phyloP scores from a whole-genome alignment of 192 early-diverging fungal genomes.

The Coemansia reversa region DNA sequence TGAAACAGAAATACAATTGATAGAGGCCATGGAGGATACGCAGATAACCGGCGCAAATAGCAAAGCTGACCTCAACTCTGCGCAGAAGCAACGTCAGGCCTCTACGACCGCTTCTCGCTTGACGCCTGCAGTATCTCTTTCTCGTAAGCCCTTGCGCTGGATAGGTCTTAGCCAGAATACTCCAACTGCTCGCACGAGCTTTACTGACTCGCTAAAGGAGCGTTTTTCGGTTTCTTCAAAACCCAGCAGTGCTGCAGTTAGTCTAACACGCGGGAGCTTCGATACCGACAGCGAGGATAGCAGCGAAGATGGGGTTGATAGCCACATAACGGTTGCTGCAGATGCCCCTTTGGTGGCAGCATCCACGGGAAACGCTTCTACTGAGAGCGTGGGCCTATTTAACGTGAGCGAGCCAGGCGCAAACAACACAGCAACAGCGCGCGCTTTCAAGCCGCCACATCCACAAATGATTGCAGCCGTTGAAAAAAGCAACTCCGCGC shows the following conservation, averaged over 20 bases:
- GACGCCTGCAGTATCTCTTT: slow-evolving; percentile 5
- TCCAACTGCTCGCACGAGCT: slow-evolving; percentile 12
- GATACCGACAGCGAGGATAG: slow-evolving; percentile 17
- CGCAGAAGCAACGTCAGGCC: slow-evolving; percentile 11
- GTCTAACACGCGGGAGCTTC: slow-evolving; percentile 1
- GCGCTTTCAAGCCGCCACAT: too few species aligned
- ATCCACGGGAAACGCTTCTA: background rate
- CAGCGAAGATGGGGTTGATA: background rate
- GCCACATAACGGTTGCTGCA: background rate
- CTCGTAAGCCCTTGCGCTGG: slow-evolving; percentile 26
- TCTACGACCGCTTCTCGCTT: background rate
- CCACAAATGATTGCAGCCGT: background rate
- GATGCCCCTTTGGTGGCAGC: background rate
- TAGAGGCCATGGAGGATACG: slow-evolving; percentile 53
- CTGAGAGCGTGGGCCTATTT: background rate
- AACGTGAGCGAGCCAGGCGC: background rate
- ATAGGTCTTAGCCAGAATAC: slow-evolving; percentile 33
- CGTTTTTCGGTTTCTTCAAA: slow-evolving; percentile 31
- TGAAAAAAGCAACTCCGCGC: background rate
- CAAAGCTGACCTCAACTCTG: slow-evolving; percentile 10
- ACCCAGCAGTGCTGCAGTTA: slow-evolving; percentile 1
- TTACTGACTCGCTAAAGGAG: slow-evolving; percentile 44
- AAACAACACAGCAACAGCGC: too few species aligned
- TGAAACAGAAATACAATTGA: slow-evolving; percentile 51
- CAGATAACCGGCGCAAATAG: slow-evolving; percentile 29